A percentile compares a stretch with the other conserved stretches of the same genome.
phyloP scores from a whole-genome alignment of 805 yeast species.

The Dipodascus albidus region DNA sequence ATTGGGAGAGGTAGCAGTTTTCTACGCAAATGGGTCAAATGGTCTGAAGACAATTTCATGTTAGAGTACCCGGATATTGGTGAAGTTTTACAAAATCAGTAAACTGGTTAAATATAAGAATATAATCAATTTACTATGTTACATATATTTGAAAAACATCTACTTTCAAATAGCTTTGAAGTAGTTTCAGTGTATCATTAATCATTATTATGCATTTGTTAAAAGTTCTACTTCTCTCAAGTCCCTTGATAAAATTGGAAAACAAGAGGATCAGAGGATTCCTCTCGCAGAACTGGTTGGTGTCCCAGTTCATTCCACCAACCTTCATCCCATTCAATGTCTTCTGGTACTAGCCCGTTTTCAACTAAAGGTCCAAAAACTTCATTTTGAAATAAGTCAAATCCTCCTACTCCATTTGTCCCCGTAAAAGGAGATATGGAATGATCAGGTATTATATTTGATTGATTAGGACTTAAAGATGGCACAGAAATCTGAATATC shows the following conservation, averaged over 20 bases:
- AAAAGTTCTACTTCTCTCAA: too few species aligned
- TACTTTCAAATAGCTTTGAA: too few species aligned
- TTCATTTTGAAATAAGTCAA: neutral
- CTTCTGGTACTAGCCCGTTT: neutral
- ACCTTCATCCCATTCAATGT: conserved; percentile 1
- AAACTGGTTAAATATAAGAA: neutral
- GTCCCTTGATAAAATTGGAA: neutral
- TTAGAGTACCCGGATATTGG: conserved; percentile 51
- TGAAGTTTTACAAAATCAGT: conserved; percentile 10
- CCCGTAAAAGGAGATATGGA: too few species aligned
- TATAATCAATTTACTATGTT: too few species aligned
- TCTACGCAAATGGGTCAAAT: conserved; percentile 53
- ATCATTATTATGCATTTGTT: neutral
- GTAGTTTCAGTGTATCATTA: neutral
- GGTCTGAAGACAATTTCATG: conserved; percentile 59
- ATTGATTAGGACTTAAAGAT: neutral
- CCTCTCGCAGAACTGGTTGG: neutral
- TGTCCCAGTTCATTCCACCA: neutral
- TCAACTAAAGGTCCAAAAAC: neutral
- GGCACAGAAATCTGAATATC: neutral
- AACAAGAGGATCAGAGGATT: neutral
- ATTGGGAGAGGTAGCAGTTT: conserved; percentile 33
- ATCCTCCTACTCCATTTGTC: neutral
- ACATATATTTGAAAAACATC: too few species aligned
- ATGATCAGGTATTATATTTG: too few species aligned